A percentile compares a stretch with the other conserved stretches of the same genome.
Conservation (phyloP, 345 rosid genomes). For the Conringia planisiliqua region DNA sequence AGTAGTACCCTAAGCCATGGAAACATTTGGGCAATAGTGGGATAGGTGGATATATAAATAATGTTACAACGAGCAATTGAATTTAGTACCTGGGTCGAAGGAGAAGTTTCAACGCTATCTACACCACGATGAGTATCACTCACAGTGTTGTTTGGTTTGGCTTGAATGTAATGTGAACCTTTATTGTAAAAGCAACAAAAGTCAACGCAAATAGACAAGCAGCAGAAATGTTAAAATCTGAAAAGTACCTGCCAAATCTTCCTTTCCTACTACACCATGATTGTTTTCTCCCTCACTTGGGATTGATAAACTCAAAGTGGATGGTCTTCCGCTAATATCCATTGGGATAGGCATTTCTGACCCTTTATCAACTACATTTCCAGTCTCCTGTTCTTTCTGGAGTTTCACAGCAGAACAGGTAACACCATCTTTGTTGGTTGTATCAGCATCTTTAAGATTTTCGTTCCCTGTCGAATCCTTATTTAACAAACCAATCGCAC, state of each 20-base stretch:
- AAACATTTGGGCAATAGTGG: conserved; percentile 6
- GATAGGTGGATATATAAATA: not conserved
- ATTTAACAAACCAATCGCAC: conserved; percentile 39
- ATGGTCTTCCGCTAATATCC: conserved; percentile 36
- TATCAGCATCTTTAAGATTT: conserved; percentile 34
- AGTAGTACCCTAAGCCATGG: conserved; percentile 1
- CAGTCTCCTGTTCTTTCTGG: conserved; percentile 49
- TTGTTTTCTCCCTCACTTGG: conserved; percentile 45
- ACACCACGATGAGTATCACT: conserved; percentile 20
- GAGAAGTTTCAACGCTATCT: conserved; percentile 39
- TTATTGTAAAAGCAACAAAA: conserved; percentile 12
- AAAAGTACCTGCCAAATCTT: conserved; percentile 46
- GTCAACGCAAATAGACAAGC: conserved; percentile 2
- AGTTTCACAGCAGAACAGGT: conserved; percentile 17
- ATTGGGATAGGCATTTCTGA: conserved; percentile 22
- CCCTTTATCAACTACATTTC: conserved; percentile 39
- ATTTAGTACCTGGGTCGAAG: conserved; percentile 49
- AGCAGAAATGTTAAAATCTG: not conserved
- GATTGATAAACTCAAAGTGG: conserved; percentile 33
- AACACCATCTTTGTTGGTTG: conserved; percentile 36
- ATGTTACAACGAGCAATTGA: not conserved
- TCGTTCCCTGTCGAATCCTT: conserved; percentile 47
- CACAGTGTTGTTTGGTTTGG: conserved; percentile 34
- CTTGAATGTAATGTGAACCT: conserved; percentile 44
- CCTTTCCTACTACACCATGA: conserved; percentile 36